Base-by-base conservation (phyloP, 1,284 basidiomycete genomes). In the Agroathelia rolfsii region DNA sequence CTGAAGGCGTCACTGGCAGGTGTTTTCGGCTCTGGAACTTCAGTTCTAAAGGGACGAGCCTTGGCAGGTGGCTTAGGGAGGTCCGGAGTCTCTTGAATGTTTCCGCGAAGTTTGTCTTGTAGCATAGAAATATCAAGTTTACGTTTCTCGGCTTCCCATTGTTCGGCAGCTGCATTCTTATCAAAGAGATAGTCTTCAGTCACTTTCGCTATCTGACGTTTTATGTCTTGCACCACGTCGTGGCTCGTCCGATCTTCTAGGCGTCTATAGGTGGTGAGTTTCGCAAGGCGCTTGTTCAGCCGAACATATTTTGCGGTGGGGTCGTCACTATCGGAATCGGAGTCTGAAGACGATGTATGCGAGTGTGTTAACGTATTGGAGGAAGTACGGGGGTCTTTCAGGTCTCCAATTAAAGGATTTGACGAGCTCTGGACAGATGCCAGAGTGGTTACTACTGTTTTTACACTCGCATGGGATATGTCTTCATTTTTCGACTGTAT, bases 121-220 rank as follows among this genome's bases (percentile, higher is more conserved):
- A 88, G 60, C 6, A 60, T 51, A 2, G 53, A 46, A 12, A 64
- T 59, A 25, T 78, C 69, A 11, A 58, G 58, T 44, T 71, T 72
- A 24, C 68, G 56, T 31, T 73, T 72, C 45, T 81, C 70, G 6
- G 59, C 54, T 23, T 58, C 62, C 51, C 79, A 83, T 5, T 67
- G 50, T 3, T 56, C 60, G 42, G 84, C 71, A 21, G 76, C 86
- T 37, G 84, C 80, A 37, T 66, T 70, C 41, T 72, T 61, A 39
- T 76, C 70, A 47, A 90, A 92, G 43, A 90, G 68, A 45, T 89
- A 87, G 46, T 82, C 73, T 28, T 64, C 62, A 51, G 75, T 72
- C 12, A 81, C 50, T 20, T 59, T 58, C 18, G 62, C 54, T 18
- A 90, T 59, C 25, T 64, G 70, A 35, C 63, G 56, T 14, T 70